Conservation (phyloP, 2,329 filamentous ascomycete genomes). For the Whalleya microplaca region DNA sequence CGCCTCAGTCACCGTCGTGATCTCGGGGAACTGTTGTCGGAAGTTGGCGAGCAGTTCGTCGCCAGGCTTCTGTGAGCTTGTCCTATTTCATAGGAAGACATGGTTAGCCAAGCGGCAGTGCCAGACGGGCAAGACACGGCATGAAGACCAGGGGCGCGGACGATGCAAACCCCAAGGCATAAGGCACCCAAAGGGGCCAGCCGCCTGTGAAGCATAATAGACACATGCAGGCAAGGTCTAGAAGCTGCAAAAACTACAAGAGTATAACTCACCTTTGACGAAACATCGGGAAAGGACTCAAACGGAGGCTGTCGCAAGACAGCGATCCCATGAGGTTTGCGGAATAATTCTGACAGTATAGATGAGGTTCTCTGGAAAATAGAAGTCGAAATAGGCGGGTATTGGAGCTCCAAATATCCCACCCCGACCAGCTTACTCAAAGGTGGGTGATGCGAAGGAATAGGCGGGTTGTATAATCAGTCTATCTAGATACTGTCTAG, state of each 20-base stretch:
- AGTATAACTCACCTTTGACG: conserved; percentile 36
- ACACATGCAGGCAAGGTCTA: conserved; percentile 16
- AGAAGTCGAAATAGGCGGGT: conserved; percentile 8
- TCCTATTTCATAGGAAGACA: conserved; percentile 50
- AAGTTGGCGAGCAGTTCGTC: conserved; percentile 85
- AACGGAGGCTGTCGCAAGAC: conserved; percentile 36
- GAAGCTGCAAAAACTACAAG: conserved; percentile 1
- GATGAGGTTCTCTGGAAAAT: conserved; percentile 8
- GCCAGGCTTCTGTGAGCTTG: conserved; percentile 81
- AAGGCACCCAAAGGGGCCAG: conserved; percentile 16
- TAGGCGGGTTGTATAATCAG: conserved; percentile 15
- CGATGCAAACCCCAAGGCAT: conserved; percentile 10
- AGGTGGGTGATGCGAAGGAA: conserved; percentile 9
- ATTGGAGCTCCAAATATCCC: conserved; percentile 15
- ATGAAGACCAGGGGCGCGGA: neutral
- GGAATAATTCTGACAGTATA: conserved; percentile 21
- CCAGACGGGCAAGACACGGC: conserved; percentile 9
- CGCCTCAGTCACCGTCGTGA: conserved; percentile 56
- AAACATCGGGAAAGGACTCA: conserved; percentile 35
- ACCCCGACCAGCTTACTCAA: conserved; percentile 3
- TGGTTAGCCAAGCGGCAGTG: conserved; percentile 19
- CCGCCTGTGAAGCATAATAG: conserved; percentile 4
- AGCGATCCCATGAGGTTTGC: conserved; percentile 28
- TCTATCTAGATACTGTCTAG: conserved; percentile 6
- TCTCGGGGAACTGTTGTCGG: conserved; percentile 79